Conservation (phyloP, 805 yeast species). For the Cyberlindnera euphorbiae region DNA sequence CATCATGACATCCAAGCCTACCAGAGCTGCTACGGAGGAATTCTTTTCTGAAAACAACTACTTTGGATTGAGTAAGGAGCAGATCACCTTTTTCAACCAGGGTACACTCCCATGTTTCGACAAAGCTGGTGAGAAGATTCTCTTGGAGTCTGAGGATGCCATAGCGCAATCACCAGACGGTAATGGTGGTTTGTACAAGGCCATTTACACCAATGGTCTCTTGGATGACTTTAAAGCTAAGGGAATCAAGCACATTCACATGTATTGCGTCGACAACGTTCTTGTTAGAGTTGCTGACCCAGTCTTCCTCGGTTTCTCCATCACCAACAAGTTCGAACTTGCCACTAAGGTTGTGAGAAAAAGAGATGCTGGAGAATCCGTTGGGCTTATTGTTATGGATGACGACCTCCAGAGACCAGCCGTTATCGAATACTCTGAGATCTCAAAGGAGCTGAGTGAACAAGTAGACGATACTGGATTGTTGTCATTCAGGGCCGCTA, state of each 20-base stretch:
- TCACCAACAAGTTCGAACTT: slow-evolving; percentile 57
- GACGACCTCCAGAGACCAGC: slow-evolving; percentile 56
- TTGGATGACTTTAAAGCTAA: slow-evolving; percentile 60
- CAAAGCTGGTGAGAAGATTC: slow-evolving; percentile 61
- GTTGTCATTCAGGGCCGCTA: slow-evolving; percentile 84
- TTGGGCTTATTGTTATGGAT: slow-evolving; percentile 84
- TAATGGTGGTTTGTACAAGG: slow-evolving; percentile 93
- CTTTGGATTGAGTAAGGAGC: slow-evolving; percentile 63
- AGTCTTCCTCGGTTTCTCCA: slow-evolving; percentile 74
- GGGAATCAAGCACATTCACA: slow-evolving; percentile 85
- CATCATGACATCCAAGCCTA: slow-evolving; percentile 92
- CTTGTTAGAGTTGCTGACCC: slow-evolving; percentile 94
- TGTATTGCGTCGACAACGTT: slow-evolving; percentile 95
- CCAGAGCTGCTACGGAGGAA: slow-evolving; percentile 65
- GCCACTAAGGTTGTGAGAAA: slow-evolving; percentile 96
- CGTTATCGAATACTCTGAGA: slow-evolving; percentile 94
- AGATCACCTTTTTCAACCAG: slow-evolving; percentile 83
- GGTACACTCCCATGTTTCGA: slow-evolving; percentile 92
- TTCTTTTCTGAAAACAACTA: slow-evolving; percentile 58
- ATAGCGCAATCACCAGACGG: slow-evolving; percentile 94
- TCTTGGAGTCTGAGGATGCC: slow-evolving; percentile 49
- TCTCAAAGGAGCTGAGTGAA: slow-evolving; percentile 66
- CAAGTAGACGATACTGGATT: slow-evolving; percentile 55
- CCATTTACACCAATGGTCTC: slow-evolving; percentile 59
- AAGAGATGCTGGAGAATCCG: slow-evolving; percentile 80